Evolutionary conservation across 768 basidiomycete species (phyloP).

Genomic region (Gelatoporia subvermispora): DNA sequence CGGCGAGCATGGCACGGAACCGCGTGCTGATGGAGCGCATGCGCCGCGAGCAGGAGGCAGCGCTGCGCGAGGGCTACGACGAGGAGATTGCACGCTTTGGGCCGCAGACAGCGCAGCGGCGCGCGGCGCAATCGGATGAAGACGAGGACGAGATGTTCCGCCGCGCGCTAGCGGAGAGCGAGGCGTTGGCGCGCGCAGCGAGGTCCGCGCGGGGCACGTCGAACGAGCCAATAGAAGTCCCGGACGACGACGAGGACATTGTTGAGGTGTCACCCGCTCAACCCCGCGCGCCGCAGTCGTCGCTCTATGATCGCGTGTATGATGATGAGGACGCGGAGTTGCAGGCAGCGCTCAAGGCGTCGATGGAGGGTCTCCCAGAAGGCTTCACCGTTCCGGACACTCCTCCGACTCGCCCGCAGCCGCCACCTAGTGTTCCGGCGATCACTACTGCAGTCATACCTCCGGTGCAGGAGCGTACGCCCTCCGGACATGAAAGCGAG

Average conservation of each 20-base stretch:
- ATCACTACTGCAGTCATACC: not conserved
- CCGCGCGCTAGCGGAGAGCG: constrained; percentile 58
- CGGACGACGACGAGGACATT: constrained; percentile 17
- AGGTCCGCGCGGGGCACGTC: constrained; percentile 15
- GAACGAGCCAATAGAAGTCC: constrained; percentile 18
- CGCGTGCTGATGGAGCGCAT: constrained; percentile 57
- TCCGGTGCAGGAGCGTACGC: not conserved
- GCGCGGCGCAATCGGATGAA: constrained; percentile 11
- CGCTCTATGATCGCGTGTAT: constrained; percentile 43
- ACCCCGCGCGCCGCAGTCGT: constrained; percentile 1
- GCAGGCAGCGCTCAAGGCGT: constrained; percentile 84
- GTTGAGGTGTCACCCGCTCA: not conserved
- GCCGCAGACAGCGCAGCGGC: constrained; percentile 2
- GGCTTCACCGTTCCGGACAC: constrained; percentile 38
- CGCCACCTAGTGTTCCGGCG: constrained; percentile 2
- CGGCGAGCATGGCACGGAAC: constrained; percentile 64
- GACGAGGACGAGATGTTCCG: constrained; percentile 53
- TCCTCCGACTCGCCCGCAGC: constrained; percentile 6
- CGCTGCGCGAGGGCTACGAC: constrained; percentile 49
- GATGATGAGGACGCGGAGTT: constrained; percentile 87
- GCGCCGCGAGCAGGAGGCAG: constrained; percentile 61
- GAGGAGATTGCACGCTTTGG: constrained; percentile 27
- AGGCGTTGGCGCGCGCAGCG: constrained; percentile 37
- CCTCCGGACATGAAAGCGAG: constrained; percentile 18
- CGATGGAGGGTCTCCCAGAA: constrained; percentile 59